Evolutionary conservation across 345 rosid genomes (phyloP), one percentile per base, ranked within the genome.

Genomic region (Aquilaria malaccensis): DNA sequence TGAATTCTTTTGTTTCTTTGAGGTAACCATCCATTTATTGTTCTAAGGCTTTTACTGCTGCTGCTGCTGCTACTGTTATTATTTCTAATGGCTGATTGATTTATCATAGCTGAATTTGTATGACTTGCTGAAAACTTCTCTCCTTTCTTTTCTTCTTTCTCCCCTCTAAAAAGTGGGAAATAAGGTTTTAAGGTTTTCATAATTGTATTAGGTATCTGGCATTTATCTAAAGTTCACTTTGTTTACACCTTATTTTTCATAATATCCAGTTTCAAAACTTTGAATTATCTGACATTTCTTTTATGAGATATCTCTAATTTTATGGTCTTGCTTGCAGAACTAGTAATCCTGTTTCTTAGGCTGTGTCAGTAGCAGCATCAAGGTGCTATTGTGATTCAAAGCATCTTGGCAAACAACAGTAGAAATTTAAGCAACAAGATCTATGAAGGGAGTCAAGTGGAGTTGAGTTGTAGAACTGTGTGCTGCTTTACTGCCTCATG

Each of bases 371-470:
- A 37, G 7, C 13, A 30, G 30, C 33, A 13, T 5, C 11, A 12
- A 51, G 51, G 29, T 51, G 52, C 30, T 12, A 15, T 11, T 9
- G 14, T 45, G 31, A 29, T 54, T 55, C 52, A 56, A 54, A 58
- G 13, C 30, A 48, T 37, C 46, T 7, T 10, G 33, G 46, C 13
- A 56, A 50, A 65, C 9, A 4, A n/a, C 22, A 30, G 13, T 14
- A 52, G 61, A 12, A 61, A 33, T 32, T 33, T 45, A 9, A 29
- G 58, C 61, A 32, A 58, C 62, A 47, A 69, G 61, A 62, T 62
- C 52, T 53, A 3, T 43, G 30, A 37, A 37, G 43, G 4, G 43
- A 37, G 43, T 37, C 43, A 37, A 9, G 43, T 37, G 43, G 43
- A 37, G 7, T 3, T 37, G 43, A 37, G 43, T 37, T 56, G 67